Conservation (phyloP, 345 rosid genomes). For the Stellera chamaejasme region DNA sequence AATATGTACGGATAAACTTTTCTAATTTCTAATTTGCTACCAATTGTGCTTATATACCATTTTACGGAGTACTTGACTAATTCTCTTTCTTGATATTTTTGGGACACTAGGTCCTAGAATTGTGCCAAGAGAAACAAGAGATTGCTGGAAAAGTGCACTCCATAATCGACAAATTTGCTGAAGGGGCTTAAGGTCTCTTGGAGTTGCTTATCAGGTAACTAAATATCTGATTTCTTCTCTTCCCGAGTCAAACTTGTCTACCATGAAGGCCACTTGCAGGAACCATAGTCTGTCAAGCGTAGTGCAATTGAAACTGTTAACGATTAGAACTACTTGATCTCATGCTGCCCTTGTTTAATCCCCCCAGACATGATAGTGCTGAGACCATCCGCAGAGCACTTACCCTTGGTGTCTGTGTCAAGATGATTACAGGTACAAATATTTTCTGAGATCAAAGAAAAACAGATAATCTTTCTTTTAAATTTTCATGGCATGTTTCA, state of each 20-base stretch:
- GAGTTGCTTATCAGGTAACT: slow-evolving; percentile 73
- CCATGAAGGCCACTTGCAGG: background rate
- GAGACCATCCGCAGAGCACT: slow-evolving; percentile 93
- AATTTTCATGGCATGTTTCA: too few species aligned
- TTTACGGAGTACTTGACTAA: background rate
- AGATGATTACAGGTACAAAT: slow-evolving; percentile 88
- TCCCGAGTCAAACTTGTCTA: slow-evolving; percentile 5
- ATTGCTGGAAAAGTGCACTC: slow-evolving; percentile 61
- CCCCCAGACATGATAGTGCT: slow-evolving; percentile 96
- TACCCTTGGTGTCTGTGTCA: slow-evolving; percentile 85
- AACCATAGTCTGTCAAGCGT: background rate
- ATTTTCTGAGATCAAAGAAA: background rate
- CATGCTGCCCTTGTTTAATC: slow-evolving; percentile 79
- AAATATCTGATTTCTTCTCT: slow-evolving; percentile 7
- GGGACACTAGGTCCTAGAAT: slow-evolving; percentile 47
- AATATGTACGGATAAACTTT: background rate
- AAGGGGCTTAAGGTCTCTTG: slow-evolving; percentile 92
- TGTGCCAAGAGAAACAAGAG: slow-evolving; percentile 54
- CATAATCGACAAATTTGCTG: slow-evolving; percentile 85
- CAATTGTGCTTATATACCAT: background rate
- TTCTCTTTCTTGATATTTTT: background rate
- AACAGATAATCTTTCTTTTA: too few species aligned
- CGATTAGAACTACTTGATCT: slow-evolving; percentile 3
- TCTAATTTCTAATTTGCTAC: background rate
- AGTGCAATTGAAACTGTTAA: background rate